Evolutionary conservation across 768 basidiomycete genomes (phyloP).

Genomic region (Boletus sensibilis): DNA sequence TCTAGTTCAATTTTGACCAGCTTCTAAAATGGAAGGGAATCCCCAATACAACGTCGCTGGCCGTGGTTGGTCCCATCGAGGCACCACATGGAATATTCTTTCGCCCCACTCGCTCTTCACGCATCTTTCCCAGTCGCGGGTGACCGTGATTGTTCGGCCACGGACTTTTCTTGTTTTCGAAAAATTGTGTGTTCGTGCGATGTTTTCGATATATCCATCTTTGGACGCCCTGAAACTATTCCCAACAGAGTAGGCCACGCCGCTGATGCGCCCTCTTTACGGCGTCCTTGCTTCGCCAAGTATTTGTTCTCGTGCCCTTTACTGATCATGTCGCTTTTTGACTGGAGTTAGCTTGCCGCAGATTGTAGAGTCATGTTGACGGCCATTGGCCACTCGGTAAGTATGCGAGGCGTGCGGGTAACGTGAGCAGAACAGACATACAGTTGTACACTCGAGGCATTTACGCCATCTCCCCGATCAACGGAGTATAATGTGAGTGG

Average conservation of each 20-base stretch:
- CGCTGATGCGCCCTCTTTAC: constrained; percentile 35
- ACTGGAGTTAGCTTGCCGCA: constrained; percentile 11
- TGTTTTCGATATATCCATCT: constrained; percentile 21
- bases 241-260: constrained; percentile 27
- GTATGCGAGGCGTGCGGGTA: constrained; percentile 7
- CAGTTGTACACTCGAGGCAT: constrained; percentile 1
- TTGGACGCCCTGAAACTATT: constrained; percentile 11
- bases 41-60: constrained; percentile 13
- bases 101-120: constrained; percentile 16
- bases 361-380: constrained; percentile 11
- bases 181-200: neutral
- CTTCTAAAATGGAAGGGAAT: constrained; percentile 36
- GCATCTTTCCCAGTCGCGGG: neutral
- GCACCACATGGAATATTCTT: constrained; percentile 19
- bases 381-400: constrained; percentile 12
- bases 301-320: constrained; percentile 7
- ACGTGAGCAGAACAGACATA: constrained; percentile 16
- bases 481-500: constrained; percentile 11
- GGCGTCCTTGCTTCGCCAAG: constrained; percentile 25
- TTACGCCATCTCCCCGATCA: constrained; percentile 19
- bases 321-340: constrained; percentile 19
- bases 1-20: constrained; percentile 22
- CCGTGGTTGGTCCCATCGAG: constrained; percentile 12
- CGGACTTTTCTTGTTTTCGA: constrained; percentile 3
- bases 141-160: constrained; percentile 15